A percentile compares a stretch with the other conserved stretches of the same genome.
phyloP scores from a whole-genome alignment of 768 basidiomycete species.

The Xanthoconium stramineum region DNA sequence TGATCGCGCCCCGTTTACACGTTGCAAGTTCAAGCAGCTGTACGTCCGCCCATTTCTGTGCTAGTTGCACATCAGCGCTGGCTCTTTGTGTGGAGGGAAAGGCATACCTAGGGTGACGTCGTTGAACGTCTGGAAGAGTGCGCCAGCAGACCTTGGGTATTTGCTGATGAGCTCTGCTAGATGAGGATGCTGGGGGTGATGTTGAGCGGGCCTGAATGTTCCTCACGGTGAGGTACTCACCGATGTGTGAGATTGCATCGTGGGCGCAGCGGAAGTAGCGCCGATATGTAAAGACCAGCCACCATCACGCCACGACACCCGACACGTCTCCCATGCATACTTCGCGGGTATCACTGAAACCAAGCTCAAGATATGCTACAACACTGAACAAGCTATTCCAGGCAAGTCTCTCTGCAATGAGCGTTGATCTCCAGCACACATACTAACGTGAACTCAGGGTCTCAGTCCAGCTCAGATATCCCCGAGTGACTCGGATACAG shows the following conservation, averaged over 20 bases:
- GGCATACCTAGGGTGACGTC: slow-evolving; percentile 59
- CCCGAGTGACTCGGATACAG: slow-evolving; percentile 37
- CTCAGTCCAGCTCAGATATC: slow-evolving; percentile 40
- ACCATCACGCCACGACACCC: background rate
- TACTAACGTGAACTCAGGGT: slow-evolving; percentile 35
- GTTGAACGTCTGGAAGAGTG: slow-evolving; percentile 74
- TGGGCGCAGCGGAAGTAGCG: background rate
- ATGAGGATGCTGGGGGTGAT: slow-evolving; percentile 38
- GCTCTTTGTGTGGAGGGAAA: background rate
- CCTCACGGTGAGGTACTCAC: slow-evolving; percentile 10
- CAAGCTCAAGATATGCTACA: slow-evolving; percentile 47
- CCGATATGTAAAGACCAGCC: background rate
- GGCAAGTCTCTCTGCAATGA: slow-evolving; percentile 18
- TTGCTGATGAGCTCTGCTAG: slow-evolving; percentile 49
- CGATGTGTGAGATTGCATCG: slow-evolving; percentile 26
- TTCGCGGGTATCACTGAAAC: slow-evolving; percentile 13
- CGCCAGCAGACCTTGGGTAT: slow-evolving; percentile 60
- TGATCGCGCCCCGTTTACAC: slow-evolving; percentile 55
- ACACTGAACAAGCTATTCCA: slow-evolving; percentile 50
- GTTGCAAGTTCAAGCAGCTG: slow-evolving; percentile 56
- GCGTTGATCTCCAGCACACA: background rate
- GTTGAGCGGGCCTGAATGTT: slow-evolving; percentile 1
- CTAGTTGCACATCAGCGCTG: slow-evolving; percentile 34
- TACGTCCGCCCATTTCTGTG: slow-evolving; percentile 69
- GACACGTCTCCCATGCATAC: slow-evolving; percentile 15